phyloP scores from a whole-genome alignment of 31 red algal genomes.

The Odonthalia washingtoniensis region DNA sequence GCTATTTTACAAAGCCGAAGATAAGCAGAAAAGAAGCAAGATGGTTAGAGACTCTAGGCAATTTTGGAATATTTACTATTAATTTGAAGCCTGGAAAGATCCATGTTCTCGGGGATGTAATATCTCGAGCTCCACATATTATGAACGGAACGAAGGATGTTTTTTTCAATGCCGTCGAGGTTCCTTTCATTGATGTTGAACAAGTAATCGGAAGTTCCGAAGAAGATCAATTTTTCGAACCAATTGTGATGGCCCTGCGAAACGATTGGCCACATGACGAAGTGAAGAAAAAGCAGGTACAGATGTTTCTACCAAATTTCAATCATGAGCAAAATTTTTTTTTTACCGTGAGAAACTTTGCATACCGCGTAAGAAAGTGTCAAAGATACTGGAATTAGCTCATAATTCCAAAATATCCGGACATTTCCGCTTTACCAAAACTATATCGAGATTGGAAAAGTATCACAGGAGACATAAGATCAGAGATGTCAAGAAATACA shows the following conservation, averaged over 20 bases:
- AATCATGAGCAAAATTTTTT: background rate
- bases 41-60: slow-evolving; percentile 7
- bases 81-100: background rate
- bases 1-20: background rate
- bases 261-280: background rate
- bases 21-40: background rate
- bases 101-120: background rate
- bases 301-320: background rate
- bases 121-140: background rate
- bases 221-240: background rate
- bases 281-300: background rate
- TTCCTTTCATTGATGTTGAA: background rate
- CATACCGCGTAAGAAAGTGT: background rate
- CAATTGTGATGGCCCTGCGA: background rate
- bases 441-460: background rate
- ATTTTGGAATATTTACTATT: background rate
- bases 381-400: background rate
- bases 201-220: background rate
- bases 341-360: background rate
- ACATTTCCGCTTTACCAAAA: background rate
- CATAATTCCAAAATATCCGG: background rate
- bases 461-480: background rate
- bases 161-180: background rate
- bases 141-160: background rate
- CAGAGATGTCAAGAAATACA: background rate